A percentile compares a stretch with the other conserved stretches of the same genome.
Conservation (phyloP, 768 basidiomycete species). For the Sporobolomyces phaffii region DNA sequence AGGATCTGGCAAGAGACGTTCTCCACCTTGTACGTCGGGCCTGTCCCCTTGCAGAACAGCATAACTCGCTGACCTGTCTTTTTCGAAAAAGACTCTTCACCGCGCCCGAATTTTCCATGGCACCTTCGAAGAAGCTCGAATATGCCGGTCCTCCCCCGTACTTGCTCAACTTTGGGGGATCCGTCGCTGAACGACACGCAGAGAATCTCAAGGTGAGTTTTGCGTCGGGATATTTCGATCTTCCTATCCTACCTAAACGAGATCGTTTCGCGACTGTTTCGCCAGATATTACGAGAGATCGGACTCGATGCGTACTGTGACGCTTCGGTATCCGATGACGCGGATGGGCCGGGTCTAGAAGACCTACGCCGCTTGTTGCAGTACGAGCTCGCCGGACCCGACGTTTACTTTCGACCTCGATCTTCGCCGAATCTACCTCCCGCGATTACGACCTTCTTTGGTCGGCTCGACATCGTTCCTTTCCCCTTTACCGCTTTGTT, state of each 20-base stretch:
- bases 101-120: slow-evolving; percentile 57
- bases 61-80: too few relatives aligned
- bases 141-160: slow-evolving; percentile 65
- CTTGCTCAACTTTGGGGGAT: slow-evolving; percentile 59
- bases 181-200: slow-evolving; percentile 64
- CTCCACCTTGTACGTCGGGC: slow-evolving; percentile 51
- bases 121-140: slow-evolving; percentile 55
- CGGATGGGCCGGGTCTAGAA: slow-evolving; percentile 50
- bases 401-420: slow-evolving; percentile 58
- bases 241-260: background rate
- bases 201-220: slow-evolving; percentile 66
- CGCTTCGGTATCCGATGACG: slow-evolving; percentile 52
- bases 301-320: slow-evolving; percentile 57
- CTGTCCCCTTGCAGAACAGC: too few relatives aligned
- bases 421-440: slow-evolving; percentile 31
- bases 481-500: slow-evolving; percentile 71
- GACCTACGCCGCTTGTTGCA: slow-evolving; percentile 56
- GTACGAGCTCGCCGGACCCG: slow-evolving; percentile 60
- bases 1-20: slow-evolving; percentile 77
- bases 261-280: background rate
- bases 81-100: slow-evolving; percentile 59
- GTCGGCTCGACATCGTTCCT: slow-evolving; percentile 72
- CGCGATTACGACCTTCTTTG: slow-evolving; percentile 57
- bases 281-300: slow-evolving; percentile 66
- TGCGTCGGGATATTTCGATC: too few relatives aligned